Evolutionary conservation across 2,329 filamentous ascomycete genomes (phyloP).

Genomic region (Aspergillus ochraceoroseus): DNA sequence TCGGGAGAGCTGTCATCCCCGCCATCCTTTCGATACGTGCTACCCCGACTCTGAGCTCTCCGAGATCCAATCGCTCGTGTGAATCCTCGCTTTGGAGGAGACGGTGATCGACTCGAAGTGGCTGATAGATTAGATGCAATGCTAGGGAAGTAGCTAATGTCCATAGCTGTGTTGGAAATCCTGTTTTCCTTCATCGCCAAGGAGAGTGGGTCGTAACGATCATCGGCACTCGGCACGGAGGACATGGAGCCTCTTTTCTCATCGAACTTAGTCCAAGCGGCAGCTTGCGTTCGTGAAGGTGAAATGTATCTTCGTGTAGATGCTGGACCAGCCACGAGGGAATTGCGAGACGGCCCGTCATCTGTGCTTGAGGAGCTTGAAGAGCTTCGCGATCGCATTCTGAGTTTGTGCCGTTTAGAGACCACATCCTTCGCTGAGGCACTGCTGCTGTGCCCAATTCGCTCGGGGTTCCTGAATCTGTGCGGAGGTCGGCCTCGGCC

Average conservation of each 20-base stretch:
- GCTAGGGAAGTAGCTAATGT: constrained; percentile 50
- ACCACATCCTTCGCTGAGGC: constrained; percentile 48
- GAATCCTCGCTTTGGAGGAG: constrained; percentile 57
- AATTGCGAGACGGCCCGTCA: constrained; percentile 14
- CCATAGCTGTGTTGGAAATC: constrained; percentile 39
- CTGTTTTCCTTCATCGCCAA: constrained; percentile 46
- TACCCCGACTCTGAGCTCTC: constrained; percentile 38
- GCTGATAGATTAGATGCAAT: constrained; percentile 62
- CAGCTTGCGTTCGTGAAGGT: constrained; percentile 4
- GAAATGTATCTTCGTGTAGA: constrained; percentile 10
- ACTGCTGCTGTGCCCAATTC: constrained; percentile 53
- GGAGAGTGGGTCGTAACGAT: constrained; percentile 31
- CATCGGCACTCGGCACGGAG: constrained; percentile 46
- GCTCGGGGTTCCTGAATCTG: constrained; percentile 55
- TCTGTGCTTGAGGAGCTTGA: constrained; percentile 57
- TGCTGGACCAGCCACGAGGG: constrained; percentile 1
- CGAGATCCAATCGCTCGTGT: constrained; percentile 40
- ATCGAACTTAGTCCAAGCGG: constrained; percentile 48
- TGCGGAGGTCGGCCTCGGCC: constrained; percentile 55
- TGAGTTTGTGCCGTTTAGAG: constrained; percentile 52
- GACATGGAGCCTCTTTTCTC: constrained; percentile 53
- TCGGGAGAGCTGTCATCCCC: constrained; percentile 22
- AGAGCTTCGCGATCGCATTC: constrained; percentile 48
- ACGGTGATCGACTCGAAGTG: constrained; percentile 57
- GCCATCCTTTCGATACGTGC: constrained; percentile 38